These are phyloP conservation scores for Pseudoneurospora amorphoporcata DNA, from an alignment of 495 filamentous ascomycete genomes.

Conservation along the genomic window DNA sequence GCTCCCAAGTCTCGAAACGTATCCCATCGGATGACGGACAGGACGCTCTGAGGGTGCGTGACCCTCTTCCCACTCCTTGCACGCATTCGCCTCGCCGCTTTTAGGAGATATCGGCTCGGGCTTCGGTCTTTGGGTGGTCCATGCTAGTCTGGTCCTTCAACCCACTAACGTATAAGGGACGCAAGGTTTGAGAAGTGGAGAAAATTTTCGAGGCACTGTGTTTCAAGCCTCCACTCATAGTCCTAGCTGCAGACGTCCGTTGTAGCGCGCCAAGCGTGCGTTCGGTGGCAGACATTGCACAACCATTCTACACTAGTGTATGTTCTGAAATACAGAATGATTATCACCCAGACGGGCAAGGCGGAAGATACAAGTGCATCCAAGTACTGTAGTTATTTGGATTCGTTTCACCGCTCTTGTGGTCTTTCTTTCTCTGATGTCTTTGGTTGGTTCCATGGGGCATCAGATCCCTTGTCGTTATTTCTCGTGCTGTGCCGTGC, in stretches of 20 bases:
- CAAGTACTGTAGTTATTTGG: neutral
- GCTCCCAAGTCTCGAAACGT: neutral
- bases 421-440: neutral
- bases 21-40: neutral
- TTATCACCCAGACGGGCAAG: neutral
- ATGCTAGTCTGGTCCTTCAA: neutral
- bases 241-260: neutral
- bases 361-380: neutral
- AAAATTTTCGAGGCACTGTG: neutral
- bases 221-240: neutral
- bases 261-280: neutral
- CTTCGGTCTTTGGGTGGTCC: neutral
- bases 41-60: neutral
- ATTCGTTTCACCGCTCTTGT: neutral
- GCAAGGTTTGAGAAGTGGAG: neutral
- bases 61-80: neutral
- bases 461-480: neutral
- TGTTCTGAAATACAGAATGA: neutral
- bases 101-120: neutral
- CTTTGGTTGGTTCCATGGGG: neutral
- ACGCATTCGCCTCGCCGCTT: neutral
- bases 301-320: neutral
- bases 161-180: neutral
- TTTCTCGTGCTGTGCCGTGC: neutral
- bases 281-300: neutral